Base-by-base conservation (phyloP, 1,284 basidiomycete species). In the Apiotrichum gamsii region DNA sequence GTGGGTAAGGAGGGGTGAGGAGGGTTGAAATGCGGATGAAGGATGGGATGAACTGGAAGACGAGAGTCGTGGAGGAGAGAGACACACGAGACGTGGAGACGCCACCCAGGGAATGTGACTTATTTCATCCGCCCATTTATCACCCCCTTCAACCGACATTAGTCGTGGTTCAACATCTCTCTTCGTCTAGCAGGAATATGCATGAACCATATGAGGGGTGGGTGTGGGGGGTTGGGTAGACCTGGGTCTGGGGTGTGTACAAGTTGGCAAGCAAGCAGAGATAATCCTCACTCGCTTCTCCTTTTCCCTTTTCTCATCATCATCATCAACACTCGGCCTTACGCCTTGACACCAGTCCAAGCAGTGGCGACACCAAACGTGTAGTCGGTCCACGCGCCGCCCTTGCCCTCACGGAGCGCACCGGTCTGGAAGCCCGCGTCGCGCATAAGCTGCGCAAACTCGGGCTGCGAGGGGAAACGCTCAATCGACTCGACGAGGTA, bases 401-500 rank as follows among this genome's bases (percentile, higher is more conserved):
- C 88, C 61, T 85, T 82, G 41, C 82, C 82, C 63, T 89, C 82
- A 45, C 74, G 73, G 64, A 78, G 67, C 46, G 78, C 79, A 25
- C 86, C 88, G 3, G 83, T 87, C 44, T 80, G 71, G 72, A 94
- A 91, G 0, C 90, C 89, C 20, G 87, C 88, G 34, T 90, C 82
- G 19, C 49, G 50, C 15, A 57, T 34, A 91, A 98, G 88, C 63
- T 82, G 74, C 13, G 91, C 86, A 73, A 98, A 98, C 43, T 90
- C 83, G 20, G 82, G 76, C 72, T 97, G 94, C 18, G 82, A 77
- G 28, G 94, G 94, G 78, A 98, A 98, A 58, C 82, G 82, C 48
- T 91, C 87, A 63, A 98, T 98, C 30, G 91, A 96, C 74, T 98
- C 95, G 43, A 98, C 89, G 35, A 99, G 80, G 72, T 98, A 98